Evolutionary conservation across 306 rosid genomes (phyloP), one percentile per base, ranked within the genome.

Genomic region (Arachis stenosperma): DNA sequence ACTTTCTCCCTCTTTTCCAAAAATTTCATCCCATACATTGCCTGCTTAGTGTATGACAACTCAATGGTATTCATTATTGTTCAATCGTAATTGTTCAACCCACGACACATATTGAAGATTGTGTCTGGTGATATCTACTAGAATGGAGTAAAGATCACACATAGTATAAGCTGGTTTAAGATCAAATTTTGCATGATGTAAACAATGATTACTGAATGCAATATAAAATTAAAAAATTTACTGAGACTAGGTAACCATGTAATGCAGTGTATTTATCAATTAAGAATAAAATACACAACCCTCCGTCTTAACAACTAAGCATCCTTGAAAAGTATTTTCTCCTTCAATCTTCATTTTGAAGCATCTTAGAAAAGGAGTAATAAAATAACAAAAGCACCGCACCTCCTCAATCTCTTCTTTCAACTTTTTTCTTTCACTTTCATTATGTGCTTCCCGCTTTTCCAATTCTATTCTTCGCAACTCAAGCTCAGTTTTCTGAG

Each of bases 401-500:
- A 95, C 99, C 99, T 87, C 73, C 78, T 86, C 87, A 66, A 95
- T 85, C 64, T 90, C 97, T 71, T 92, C 97, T 41, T 88, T 83
- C 29, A 95, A 87, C 83, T 83, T 90, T 81, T 82, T 88, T 51
- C 93, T 87, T 85, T 95, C 97, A 77, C 53, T 84, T 82, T 92
- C 99, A 4, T 90, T 92, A 44, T 78, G 86, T 37, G 91, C 87
- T 44, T 90, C 98, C 52, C 98, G 98, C 78, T 87, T 86, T 84
- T 95, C 98, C 90, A 95, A 64, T 71, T 95, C 97, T 63, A 72
- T 71, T 76, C 87, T 83, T 74, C 84, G 88, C 55, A 79, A 56
- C 86, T 90, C 98, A 4, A 95, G 89, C 73, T 88, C 90, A 65
- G 64, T 86, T 81, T 88, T 88, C 58, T 92, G 97, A 82, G 88